Base-by-base conservation (phyloP, 768 basidiomycete species). In the Strobilomyces confusus region DNA sequence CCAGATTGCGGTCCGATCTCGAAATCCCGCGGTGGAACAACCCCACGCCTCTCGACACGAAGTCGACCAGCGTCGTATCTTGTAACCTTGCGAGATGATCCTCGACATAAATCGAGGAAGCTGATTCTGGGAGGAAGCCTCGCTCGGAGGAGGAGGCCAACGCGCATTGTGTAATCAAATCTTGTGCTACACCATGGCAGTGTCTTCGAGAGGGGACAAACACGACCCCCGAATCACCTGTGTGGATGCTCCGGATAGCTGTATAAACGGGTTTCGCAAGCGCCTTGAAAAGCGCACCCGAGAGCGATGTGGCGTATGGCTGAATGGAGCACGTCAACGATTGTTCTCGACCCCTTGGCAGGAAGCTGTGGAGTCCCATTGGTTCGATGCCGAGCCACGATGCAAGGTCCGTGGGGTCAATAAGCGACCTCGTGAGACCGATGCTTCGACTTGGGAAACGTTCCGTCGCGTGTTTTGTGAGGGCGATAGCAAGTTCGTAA, bases 211-310 rank as follows among this genome's bases (percentile, higher is more conserved):
- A 93, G 4, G 97, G 89, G 1, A 97, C 91, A 69, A 98, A 97
- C 12, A 95, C 77, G 55, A 98, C 80, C 0, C 85, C 80, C 3
- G 79, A 74, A 51, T 79, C 78, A 8, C 71, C 74, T 13, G 67
- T 62, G 2, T 73, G 66, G 3, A 73, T 73, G 14, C 72, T 64
- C 52, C 72, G 79, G 54, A 97, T 83, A n/a, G 84, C 84, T 11
- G 82, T 71, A 69, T 95, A 90, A 2, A 87, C 84, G 4, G 95
- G 93, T 66, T 92, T 95, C 44, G 89, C 82, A 87, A 98, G 97
- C 2, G 86, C 81, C 63, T 94, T 95, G 72, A 93, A 86, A 19
- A 98, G 76, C 0, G 91, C 84, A 0, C 87, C 79, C 5, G 95
- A 97, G 61, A 93, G 84, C 0, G 92, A 82, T 42, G 93, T 87